Base-by-base conservation (phyloP, 176 grass and related monocot species). In the Tillandsia leiboldiana region DNA sequence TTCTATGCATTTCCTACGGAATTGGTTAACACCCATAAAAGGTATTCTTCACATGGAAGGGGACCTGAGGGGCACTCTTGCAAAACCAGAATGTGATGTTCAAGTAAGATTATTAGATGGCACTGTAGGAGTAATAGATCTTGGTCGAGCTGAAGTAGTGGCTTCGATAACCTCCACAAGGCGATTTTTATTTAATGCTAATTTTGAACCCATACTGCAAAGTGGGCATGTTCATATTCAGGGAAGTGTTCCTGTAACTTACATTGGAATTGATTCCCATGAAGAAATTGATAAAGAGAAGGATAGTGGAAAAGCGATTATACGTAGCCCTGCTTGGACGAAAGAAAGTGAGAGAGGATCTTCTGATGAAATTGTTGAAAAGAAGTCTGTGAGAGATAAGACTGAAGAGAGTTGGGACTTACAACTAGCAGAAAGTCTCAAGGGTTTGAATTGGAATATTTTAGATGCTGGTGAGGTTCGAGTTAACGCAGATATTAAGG, bases 1-100 rank as follows among this genome's bases (percentile, higher is more conserved):
- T 33, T 97, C 86, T 51, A 89, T 92, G 48, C 89, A 92, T 75
- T 89, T 89, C 81, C 79, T 97, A 69, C 86, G 94, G 81, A 89
- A 97, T 70, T 97, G 89, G 94, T 76, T 97, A 64, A 87, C 89
- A 77, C 89, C 94, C 51, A 83, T 97, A 53, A 92, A 89, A 79
- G 94, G 94, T 63, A 97, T 97, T 83, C 79, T 97, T 66, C 94
- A 97, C 71, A 97, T 97, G 94, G 94, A 97, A 79, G 94, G 94
- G 56, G 94, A 97, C 85, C 76, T 97, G 77, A 87, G 72, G 74
- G 94, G 93, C 58, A 92, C 81, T 87, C 86, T 92, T 66, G 79
- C 86, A 62, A 92, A 83, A 69, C 93, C 93, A 50, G 93, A 97
- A 70, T 97, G 93, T 85, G 93, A 97, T 87, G 81, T 97, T 82